Base-by-base conservation (phyloP, 1,284 basidiomycete species). In the Melampsora americana region DNA sequence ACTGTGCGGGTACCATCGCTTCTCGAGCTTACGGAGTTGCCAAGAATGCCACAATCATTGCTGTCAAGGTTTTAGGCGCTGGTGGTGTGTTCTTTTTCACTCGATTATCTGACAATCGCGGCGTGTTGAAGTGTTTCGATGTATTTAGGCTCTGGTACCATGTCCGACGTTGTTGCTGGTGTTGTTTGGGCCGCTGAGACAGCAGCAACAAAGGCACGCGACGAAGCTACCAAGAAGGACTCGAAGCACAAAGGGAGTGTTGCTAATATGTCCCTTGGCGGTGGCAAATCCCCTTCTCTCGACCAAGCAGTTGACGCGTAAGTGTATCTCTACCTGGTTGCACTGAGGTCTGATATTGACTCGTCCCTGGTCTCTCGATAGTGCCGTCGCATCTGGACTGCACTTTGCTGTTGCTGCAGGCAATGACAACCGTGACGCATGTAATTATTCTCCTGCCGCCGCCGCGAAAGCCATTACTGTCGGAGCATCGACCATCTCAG, bases 241-340 rank as follows among this genome's bases (percentile, higher is more conserved):
- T 80, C 80, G 79, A 86, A 85, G 78, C 90, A 92, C 87, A 95
- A 94, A 86, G 95, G 95, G 50, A 95, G 94, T 53, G 95, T 98
- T 79, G 93, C 92, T 78, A 97, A 95, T 87, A 97, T 99, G 95
- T 92, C 90, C 82, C 90, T 99, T 72, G 95, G 95, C 79, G 95
- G 95, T 82, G 92, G 92, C 80, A 95, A 94, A 86, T 93, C 92
- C n/a, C 87, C 86, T 56, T 88, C 92, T 61, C 87, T 98, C 75
- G 93, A 99, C 81, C 86, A 87, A 50, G 89, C 91, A 66, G 93
- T 99, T 78, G 89, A 98, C 85, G 86, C 85, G 70, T 94, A 95
- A 71, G 92, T 96, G 74, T 87, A 88, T 42, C 20, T 20, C 5
- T 65, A 0, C 9, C 65, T 44, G 23, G 11, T 32, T 39, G 7